Conservation (phyloP, 306 rosid species). For the Hippophae tibetana region DNA sequence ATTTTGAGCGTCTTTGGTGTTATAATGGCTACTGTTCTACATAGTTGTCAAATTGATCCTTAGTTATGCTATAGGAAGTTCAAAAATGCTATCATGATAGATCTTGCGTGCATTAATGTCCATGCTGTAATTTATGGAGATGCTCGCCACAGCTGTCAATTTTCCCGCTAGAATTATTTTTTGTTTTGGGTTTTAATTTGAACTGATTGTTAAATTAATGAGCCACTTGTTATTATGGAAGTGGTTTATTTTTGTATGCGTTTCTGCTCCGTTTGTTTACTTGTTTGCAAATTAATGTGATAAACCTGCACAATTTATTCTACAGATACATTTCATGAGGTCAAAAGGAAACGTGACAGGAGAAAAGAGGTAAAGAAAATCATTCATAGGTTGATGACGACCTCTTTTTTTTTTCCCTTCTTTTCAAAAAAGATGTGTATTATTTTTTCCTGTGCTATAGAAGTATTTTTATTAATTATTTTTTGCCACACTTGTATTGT, state of each 20-base stretch:
- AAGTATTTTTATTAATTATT: not conserved
- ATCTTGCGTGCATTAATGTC: too few relatives aligned
- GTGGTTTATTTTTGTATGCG: not conserved
- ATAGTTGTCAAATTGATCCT: too few relatives aligned
- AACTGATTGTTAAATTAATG: too few relatives aligned
- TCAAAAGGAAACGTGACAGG: constrained; percentile 76
- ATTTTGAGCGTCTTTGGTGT: too few relatives aligned
- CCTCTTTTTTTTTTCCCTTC: not conserved
- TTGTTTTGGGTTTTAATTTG: too few relatives aligned
- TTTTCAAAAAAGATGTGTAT: not conserved
- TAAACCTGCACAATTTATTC: constrained; percentile 13
- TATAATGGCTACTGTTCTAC: too few relatives aligned
- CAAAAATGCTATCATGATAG: too few relatives aligned
- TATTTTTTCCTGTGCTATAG: not conserved
- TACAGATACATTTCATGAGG: constrained; percentile 88
- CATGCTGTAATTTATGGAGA: too few relatives aligned
- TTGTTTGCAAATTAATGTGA: not conserved
- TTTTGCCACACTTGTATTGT: not conserved
- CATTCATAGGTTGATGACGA: constrained; percentile 15
- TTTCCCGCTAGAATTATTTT: too few relatives aligned
- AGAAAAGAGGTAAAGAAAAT: constrained; percentile 68
- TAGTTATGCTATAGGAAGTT: too few relatives aligned
- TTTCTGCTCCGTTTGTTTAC: constrained; percentile 12
- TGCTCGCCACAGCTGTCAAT: too few relatives aligned
- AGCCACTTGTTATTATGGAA: too few relatives aligned